Conservation (phyloP, 2,329 filamentous ascomycete species). For the Leptographium lundbergii region DNA sequence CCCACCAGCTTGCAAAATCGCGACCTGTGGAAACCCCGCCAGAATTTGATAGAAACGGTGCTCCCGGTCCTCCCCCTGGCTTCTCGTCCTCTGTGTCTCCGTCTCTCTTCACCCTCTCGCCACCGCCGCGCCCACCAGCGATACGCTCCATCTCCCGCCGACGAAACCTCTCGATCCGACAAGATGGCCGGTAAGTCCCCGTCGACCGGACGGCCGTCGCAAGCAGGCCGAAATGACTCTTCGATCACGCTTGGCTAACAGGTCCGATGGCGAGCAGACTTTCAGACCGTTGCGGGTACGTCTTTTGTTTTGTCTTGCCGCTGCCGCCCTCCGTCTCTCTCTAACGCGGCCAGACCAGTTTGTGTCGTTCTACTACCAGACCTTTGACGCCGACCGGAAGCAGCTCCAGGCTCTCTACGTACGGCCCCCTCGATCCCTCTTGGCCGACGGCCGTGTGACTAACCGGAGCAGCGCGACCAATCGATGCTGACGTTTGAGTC, state of each 20-base stretch:
- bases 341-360: slow-evolving; percentile 56
- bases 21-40: neutral
- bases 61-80: neutral
- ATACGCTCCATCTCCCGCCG: neutral
- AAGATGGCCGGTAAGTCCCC: neutral
- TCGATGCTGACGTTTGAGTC: slow-evolving; percentile 95
- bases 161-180: neutral
- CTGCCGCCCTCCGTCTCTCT: neutral
- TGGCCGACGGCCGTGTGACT: neutral
- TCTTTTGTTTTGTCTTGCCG: neutral
- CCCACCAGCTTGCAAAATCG: neutral
- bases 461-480: slow-evolving; percentile 47
- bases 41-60: no score
- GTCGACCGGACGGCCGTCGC: neutral
- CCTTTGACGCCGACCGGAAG: slow-evolving; percentile 64
- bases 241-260: neutral
- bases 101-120: neutral
- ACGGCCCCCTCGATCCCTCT: slow-evolving; percentile 1
- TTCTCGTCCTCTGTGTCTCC: neutral
- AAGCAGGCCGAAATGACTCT: neutral
- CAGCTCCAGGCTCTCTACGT: slow-evolving; percentile 67
- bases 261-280: neutral
- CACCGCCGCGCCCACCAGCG: neutral
- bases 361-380: slow-evolving; percentile 79
- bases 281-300: slow-evolving; percentile 9